Percentiles rank a stretch among this genome's conserved stretches.
Evolutionary conservation across 306 rosid genomes (phyloP).

Genomic region (Trichosanthes truncata): DNA sequence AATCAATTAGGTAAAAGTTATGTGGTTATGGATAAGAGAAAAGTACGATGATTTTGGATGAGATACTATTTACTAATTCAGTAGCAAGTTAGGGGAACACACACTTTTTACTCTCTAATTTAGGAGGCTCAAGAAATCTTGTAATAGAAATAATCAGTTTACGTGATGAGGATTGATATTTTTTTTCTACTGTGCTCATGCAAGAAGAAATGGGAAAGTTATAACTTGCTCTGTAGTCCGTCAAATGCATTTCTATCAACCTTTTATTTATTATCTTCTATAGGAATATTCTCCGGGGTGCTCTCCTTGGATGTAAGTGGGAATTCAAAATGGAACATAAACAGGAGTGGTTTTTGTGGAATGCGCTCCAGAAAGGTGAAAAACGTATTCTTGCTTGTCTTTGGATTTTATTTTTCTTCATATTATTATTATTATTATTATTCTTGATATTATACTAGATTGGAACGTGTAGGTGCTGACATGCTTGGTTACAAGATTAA

Average conservation of each 20-base stretch:
- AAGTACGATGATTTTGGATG: neutral
- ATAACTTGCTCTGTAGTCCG: neutral
- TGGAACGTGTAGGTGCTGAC: no score
- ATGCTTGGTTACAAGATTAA: neutral
- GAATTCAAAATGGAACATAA: constrained; percentile 57
- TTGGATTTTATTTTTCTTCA: neutral
- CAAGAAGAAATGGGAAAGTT: neutral
- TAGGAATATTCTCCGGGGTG: constrained; percentile 75
- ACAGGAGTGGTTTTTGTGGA: constrained; percentile 80
- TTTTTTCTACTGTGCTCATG: neutral
- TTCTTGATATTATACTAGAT: neutral
- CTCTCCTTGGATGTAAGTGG: constrained; percentile 61
- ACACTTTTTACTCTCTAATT: neutral
- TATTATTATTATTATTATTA: neutral
- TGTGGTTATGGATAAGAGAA: neutral
- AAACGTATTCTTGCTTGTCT: neutral
- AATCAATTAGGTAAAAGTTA: neutral
- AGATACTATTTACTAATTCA: neutral
- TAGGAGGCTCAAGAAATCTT: neutral
- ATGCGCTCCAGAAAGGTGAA: constrained; percentile 93
- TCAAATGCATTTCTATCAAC: neutral
- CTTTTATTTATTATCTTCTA: neutral
- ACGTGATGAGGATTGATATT: neutral
- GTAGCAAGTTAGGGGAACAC: neutral
- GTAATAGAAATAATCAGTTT: neutral